A percentile compares a stretch with the other conserved stretches of the same genome.
These are phyloP conservation scores for Sparassis latifolia DNA, from an alignment of 1,284 basidiomycete species.

Conservation along the genomic window DNA sequence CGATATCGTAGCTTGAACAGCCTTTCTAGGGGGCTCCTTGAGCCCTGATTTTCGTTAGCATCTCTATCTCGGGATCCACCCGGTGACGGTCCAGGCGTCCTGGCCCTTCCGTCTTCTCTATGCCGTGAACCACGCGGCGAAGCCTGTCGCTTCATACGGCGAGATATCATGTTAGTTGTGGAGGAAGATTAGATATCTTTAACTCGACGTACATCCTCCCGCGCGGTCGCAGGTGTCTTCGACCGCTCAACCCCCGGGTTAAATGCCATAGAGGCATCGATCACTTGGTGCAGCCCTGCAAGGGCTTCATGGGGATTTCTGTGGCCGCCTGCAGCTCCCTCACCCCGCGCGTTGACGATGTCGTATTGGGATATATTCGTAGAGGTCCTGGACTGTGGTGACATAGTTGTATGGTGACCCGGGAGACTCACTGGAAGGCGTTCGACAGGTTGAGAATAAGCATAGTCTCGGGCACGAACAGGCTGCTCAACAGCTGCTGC, in stretches of 20 bases:
- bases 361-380: constrained; percentile 25
- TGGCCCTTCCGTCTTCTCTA: constrained; percentile 1
- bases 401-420: constrained; percentile 12
- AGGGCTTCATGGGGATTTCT: neutral
- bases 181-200: constrained; percentile 3
- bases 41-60: neutral
- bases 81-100: neutral
- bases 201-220: constrained; percentile 17
- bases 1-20: constrained; percentile 14
- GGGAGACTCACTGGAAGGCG: constrained; percentile 4
- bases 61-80: neutral
- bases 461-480: constrained; percentile 16
- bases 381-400: constrained; percentile 22
- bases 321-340: neutral
- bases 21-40: constrained; percentile 11
- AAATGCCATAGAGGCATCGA: neutral
- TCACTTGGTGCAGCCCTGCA: constrained; percentile 3
- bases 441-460: constrained; percentile 9
- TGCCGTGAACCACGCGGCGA: constrained; percentile 21
- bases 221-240: constrained; percentile 2
- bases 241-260: neutral
- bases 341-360: constrained; percentile 13
- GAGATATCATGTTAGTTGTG: constrained; percentile 4
- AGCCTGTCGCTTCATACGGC: neutral
- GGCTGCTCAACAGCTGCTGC: constrained; percentile 4